These are phyloP conservation scores for Stipa capillata DNA, from an alignment of 176 grass and related monocot genomes.

Conservation along the genomic window DNA sequence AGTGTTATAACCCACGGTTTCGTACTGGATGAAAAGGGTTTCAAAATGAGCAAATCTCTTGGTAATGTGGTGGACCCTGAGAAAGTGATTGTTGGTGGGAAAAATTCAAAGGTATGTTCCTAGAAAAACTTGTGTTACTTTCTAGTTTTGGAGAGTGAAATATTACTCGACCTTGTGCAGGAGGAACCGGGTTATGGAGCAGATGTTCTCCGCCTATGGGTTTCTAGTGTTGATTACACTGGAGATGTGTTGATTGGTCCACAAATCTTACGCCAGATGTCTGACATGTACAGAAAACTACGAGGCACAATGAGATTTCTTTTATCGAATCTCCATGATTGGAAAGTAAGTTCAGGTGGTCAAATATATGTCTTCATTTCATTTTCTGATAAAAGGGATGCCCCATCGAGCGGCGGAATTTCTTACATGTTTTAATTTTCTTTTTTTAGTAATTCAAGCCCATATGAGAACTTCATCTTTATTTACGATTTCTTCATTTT, in stretches of 20 bases:
- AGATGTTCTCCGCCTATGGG: constrained; percentile 95
- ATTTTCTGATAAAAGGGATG: background rate
- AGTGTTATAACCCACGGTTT: constrained; percentile 95
- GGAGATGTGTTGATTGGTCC: constrained; percentile 80
- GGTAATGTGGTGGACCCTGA: constrained; percentile 85
- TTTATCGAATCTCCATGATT: constrained; percentile 96
- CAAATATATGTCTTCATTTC: constrained; percentile 7
- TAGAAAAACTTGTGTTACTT: constrained; percentile 7
- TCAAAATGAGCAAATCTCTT: constrained; percentile 99
- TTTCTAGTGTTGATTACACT: constrained; percentile 96
- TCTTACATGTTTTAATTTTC: no score
- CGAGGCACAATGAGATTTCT: constrained; percentile 92
- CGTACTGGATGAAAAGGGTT: constrained; percentile 86
- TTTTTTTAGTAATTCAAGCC: background rate
- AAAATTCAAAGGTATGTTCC: constrained; percentile 64
- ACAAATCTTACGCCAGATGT: constrained; percentile 80
- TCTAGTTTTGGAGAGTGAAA: constrained; percentile 16
- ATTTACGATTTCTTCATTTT: no score
- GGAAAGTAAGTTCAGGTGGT: constrained; percentile 57
- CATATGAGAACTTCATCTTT: no score
- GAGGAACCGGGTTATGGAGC: constrained; percentile 87
- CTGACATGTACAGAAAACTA: constrained; percentile 94
- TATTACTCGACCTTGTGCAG: constrained; percentile 31
- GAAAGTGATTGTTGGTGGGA: constrained; percentile 82
- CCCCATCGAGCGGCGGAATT: background rate